phyloP scores from a whole-genome alignment of 768 basidiomycete genomes.

The Clitopilus hobsonii region DNA sequence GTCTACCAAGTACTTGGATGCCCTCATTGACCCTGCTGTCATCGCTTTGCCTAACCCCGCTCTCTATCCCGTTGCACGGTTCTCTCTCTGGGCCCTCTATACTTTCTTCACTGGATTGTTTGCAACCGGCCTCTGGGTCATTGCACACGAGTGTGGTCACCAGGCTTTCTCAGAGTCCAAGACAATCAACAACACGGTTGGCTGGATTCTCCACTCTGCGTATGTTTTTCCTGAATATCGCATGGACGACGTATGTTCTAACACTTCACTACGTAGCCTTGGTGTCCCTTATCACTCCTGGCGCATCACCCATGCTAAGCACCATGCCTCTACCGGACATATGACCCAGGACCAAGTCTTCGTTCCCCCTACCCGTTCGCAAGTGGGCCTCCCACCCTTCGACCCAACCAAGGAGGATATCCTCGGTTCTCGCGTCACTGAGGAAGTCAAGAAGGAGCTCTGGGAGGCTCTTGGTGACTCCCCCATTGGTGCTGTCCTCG shows the following conservation, averaged over 20 bases:
- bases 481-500: constrained; percentile 64
- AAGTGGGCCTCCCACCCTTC: constrained; percentile 59
- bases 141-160: constrained; percentile 95
- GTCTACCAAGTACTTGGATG: constrained; percentile 57
- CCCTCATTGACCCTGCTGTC: constrained; percentile 51
- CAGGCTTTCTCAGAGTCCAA: constrained; percentile 95
- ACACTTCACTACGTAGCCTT: constrained; percentile 42
- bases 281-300: constrained; percentile 97
- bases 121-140: constrained; percentile 89
- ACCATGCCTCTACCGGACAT: constrained; percentile 93
- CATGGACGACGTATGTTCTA: not conserved
- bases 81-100: constrained; percentile 78
- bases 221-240: constrained; percentile 44
- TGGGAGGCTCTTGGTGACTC: constrained; percentile 90
- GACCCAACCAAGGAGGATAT: constrained; percentile 65
- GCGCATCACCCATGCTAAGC: constrained; percentile 91
- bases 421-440: constrained; percentile 57
- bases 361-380: constrained; percentile 84
- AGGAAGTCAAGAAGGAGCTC: constrained; percentile 67
- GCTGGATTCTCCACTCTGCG: constrained; percentile 91
- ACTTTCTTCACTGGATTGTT: constrained; percentile 81
- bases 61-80: constrained; percentile 56
- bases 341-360: constrained; percentile 96
- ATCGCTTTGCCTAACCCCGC: constrained; percentile 54
- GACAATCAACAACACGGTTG: constrained; percentile 85